Percentiles rank a stretch among this genome's conserved stretches.
Conservation (phyloP, 2,329 filamentous ascomycete genomes). For the Fusarium brevicatenulatum region DNA sequence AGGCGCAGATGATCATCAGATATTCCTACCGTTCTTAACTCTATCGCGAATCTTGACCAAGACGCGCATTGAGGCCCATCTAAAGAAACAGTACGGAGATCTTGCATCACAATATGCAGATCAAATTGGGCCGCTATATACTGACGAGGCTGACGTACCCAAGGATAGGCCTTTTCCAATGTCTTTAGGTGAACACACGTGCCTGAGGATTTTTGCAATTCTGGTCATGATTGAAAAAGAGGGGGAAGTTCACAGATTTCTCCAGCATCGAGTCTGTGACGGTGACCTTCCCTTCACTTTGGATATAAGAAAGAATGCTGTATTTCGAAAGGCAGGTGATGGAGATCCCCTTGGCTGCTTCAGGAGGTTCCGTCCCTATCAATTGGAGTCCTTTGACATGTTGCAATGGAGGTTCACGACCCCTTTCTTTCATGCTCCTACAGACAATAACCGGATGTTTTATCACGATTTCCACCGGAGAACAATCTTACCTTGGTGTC, state of each 20-base stretch:
- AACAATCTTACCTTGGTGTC: background rate
- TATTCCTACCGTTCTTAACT: background rate
- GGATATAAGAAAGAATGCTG: background rate
- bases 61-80: background rate
- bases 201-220: background rate
- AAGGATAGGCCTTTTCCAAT: background rate
- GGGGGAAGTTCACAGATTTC: background rate
- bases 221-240: background rate
- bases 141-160: background rate
- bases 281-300: background rate
- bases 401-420: background rate
- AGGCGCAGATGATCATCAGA: too few relatives aligned
- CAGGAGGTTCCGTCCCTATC: rapidly evolving
- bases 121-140: background rate
- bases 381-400: background rate
- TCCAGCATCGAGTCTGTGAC: background rate
- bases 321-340: background rate
- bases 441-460: background rate
- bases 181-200: background rate
- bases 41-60: background rate
- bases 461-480: background rate
- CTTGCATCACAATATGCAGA: background rate
- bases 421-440: background rate
- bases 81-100: background rate
- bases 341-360: background rate